These are phyloP conservation scores for Podila verticillata DNA, from an alignment of 192 early-diverging fungal genomes.

Conservation along the genomic window DNA sequence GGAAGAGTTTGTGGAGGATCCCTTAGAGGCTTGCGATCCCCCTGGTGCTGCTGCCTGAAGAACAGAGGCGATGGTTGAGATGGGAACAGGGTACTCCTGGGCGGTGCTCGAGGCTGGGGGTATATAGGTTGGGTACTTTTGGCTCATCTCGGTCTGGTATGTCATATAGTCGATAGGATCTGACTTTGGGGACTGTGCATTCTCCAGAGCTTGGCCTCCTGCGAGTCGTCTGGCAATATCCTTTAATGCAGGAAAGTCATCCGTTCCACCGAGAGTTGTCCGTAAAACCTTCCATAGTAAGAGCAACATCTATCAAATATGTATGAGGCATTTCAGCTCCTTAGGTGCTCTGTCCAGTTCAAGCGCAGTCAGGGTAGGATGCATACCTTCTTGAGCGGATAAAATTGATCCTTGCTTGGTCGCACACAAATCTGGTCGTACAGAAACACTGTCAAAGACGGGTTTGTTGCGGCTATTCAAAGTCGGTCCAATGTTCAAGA, in stretches of 20 bases:
- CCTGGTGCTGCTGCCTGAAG: constrained; percentile 25
- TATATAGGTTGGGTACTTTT: constrained; percentile 72
- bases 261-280: constrained; percentile 64
- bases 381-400: constrained; percentile 43
- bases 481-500: no score
- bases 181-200: constrained; percentile 56
- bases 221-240: constrained; percentile 54
- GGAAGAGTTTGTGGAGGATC: constrained; percentile 7
- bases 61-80: constrained; percentile 25
- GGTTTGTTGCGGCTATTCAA: constrained; percentile 45
- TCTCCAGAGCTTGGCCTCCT: constrained; percentile 53
- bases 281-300: constrained; percentile 77
- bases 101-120: constrained; percentile 32
- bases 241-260: constrained; percentile 61
- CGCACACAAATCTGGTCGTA: constrained; percentile 73
- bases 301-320: constrained; percentile 61
- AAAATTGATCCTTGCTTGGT: constrained; percentile 62
- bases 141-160: constrained; percentile 63
- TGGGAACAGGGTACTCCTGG: constrained; percentile 11
- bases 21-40: constrained; percentile 14
- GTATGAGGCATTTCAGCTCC: background rate
- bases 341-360: no score
- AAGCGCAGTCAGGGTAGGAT: background rate
- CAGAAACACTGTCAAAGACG: constrained; percentile 65
- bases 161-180: constrained; percentile 70